Conservation (phyloP, 768 basidiomycete species). For the Tylopilus plumbeoviolaceoides region DNA sequence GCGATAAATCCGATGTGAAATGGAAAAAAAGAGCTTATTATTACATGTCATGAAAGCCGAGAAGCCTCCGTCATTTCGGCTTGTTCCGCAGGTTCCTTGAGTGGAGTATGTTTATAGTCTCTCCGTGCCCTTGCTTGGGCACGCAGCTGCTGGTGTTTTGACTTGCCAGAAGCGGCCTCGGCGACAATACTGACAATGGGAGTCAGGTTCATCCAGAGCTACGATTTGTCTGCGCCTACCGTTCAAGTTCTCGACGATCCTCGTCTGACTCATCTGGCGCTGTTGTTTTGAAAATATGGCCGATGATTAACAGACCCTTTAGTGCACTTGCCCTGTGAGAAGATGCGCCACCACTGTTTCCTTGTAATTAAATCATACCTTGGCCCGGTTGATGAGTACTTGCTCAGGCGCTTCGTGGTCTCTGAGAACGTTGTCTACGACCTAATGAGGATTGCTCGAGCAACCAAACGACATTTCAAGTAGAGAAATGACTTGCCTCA, state of each 20-base stretch:
- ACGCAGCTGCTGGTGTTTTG: conserved; percentile 46
- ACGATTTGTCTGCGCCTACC: conserved; percentile 43
- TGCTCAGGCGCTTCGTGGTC: conserved; percentile 70
- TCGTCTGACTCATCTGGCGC: conserved; percentile 88
- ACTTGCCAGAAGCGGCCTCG: conserved; percentile 74
- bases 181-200: conserved; percentile 65
- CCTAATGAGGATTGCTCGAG: conserved; percentile 34
- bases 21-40: conserved; percentile 5
- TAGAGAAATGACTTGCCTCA: conserved; percentile 39
- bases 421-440: conserved; percentile 81
- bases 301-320: conserved; percentile 83
- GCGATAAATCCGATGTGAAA: conserved; percentile 19
- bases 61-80: conserved; percentile 15
- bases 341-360: background rate
- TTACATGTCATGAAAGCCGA: conserved; percentile 11
- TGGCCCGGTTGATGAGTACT: conserved; percentile 77
- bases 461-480: conserved; percentile 1
- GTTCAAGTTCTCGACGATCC: conserved; percentile 90
- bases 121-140: conserved; percentile 21
- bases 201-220: background rate
- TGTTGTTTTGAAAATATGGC: conserved; percentile 84
- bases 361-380: conserved; percentile 43
- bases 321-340: background rate
- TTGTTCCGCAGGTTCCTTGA: conserved; percentile 31
- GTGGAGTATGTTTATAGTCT: conserved; percentile 39